Conservation (phyloP, 805 yeast species). For the Metschnikowia cubensis region DNA sequence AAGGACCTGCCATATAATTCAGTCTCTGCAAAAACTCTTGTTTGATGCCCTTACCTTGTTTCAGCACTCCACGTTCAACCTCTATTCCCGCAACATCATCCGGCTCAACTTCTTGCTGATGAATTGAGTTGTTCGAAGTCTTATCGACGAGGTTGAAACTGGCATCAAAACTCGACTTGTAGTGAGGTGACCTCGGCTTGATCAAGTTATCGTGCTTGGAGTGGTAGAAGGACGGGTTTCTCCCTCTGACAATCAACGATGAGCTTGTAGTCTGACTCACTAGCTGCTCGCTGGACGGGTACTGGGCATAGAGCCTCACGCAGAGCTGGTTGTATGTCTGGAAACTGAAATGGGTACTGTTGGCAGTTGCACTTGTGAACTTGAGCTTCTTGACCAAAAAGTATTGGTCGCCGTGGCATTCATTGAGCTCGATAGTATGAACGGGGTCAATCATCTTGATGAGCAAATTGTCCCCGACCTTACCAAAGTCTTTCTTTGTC, state of each 20-base stretch:
- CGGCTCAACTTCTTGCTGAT: not conserved
- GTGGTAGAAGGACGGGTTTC: slow-evolving; percentile 58
- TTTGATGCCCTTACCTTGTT: not conserved
- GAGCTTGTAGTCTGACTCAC: slow-evolving; percentile 10
- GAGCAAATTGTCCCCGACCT: slow-evolving; percentile 5
- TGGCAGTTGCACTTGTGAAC: slow-evolving; percentile 50
- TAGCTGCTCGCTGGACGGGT: slow-evolving; percentile 6
- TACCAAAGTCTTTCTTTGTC: slow-evolving; percentile 10
- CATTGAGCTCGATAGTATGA: slow-evolving; percentile 8
- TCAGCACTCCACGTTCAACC: not conserved
- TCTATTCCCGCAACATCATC: not conserved
- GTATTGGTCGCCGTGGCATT: slow-evolving; percentile 21
- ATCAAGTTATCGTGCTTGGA: slow-evolving; percentile 49
- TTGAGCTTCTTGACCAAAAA: slow-evolving; percentile 41
- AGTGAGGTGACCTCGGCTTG: slow-evolving; percentile 17
- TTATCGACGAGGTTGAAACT: not conserved
- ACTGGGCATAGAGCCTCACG: slow-evolving; percentile 12
- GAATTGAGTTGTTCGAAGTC: not conserved
- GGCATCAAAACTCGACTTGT: slow-evolving; percentile 6
- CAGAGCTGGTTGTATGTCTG: slow-evolving; percentile 41
- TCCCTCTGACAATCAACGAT: slow-evolving; percentile 56
- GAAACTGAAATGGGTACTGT: slow-evolving; percentile 43
- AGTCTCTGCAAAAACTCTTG: not conserved
- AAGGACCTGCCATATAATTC: not conserved
- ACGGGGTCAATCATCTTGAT: slow-evolving; percentile 9